Evolutionary conservation across 768 basidiomycete species (phyloP).

Genomic region (Lactarius quietus): DNA sequence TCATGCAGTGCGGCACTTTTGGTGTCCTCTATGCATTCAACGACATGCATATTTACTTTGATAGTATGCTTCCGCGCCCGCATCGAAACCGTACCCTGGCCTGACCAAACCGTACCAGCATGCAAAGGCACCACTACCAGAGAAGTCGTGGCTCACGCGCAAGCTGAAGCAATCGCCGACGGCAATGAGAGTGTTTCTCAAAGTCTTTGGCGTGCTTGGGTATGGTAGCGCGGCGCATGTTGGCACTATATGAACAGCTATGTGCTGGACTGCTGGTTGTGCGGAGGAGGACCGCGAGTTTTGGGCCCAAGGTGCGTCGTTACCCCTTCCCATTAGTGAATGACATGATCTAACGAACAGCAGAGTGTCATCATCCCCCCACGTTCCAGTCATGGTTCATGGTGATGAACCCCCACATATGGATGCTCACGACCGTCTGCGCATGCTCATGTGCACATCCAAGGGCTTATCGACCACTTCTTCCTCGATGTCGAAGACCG

Average conservation of each 20-base stretch:
- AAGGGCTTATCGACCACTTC: slow-evolving; percentile 89
- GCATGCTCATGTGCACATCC: slow-evolving; percentile 65
- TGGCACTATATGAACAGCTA: slow-evolving; percentile 23
- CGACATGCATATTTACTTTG: not conserved
- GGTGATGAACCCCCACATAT: slow-evolving; percentile 86
- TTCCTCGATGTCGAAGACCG: slow-evolving; percentile 93
- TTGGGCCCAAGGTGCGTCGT: slow-evolving; percentile 16
- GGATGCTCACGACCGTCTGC: slow-evolving; percentile 90
- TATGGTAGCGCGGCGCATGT: slow-evolving; percentile 24
- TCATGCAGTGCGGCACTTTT: slow-evolving; percentile 15
- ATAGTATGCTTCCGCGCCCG: not conserved
- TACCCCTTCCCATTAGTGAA: not conserved
- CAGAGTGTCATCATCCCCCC: slow-evolving; percentile 81
- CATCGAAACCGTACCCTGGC: slow-evolving; percentile 10
- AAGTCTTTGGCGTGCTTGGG: slow-evolving; percentile 23
- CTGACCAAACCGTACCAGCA: slow-evolving; percentile 24
- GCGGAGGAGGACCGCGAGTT: slow-evolving; percentile 25
- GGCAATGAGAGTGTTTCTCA: slow-evolving; percentile 23
- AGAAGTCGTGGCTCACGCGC: slow-evolving; percentile 26
- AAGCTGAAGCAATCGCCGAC: slow-evolving; percentile 22
- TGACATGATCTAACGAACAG: not conserved
- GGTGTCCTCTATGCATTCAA: slow-evolving; percentile 2
- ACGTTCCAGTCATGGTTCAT: slow-evolving; percentile 99
- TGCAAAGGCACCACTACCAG: slow-evolving; percentile 14
- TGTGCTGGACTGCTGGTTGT: slow-evolving; percentile 19